These are phyloP conservation scores for Neoboletus subvelutipes DNA, from an alignment of 768 basidiomycete species.

Conservation along the genomic window DNA sequence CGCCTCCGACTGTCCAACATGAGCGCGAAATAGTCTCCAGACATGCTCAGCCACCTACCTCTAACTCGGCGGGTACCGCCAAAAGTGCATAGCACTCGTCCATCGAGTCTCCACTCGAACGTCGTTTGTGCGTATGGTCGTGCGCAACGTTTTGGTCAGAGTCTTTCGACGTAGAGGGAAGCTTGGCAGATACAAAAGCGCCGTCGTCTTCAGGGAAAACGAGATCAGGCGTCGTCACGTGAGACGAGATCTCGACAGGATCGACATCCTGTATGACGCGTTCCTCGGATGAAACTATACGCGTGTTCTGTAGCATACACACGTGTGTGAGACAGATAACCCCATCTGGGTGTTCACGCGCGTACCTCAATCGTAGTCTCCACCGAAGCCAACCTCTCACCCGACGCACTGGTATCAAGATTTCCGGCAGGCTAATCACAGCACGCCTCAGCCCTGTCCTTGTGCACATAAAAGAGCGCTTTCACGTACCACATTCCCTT, in stretches of 20 bases:
- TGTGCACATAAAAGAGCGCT: background rate
- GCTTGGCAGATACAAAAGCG: background rate
- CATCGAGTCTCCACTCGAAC: constrained; percentile 8
- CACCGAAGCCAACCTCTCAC: background rate
- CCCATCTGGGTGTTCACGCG: background rate
- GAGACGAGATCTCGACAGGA: background rate
- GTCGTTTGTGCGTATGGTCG: background rate
- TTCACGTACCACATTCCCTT: background rate
- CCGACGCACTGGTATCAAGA: background rate
- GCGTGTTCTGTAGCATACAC: constrained; percentile 3
- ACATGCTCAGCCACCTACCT: constrained; percentile 2
- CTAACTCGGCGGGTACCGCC: background rate
- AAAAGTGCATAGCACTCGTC: constrained; percentile 21
- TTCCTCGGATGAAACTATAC: background rate
- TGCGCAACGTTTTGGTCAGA: background rate
- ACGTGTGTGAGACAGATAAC: background rate
- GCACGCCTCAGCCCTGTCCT: background rate
- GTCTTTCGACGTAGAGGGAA: background rate
- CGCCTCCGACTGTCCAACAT: constrained; percentile 8
- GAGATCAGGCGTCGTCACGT: constrained; percentile 11
- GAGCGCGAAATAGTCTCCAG: background rate
- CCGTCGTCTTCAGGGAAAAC: constrained; percentile 14
- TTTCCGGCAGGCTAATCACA: background rate
- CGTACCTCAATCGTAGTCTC: background rate
- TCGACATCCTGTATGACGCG: background rate